Percentiles rank a stretch among this genome's conserved stretches.
Evolutionary conservation across 2,329 filamentous ascomycete species (phyloP).

Genomic region (Mollisia scopiformis): DNA sequence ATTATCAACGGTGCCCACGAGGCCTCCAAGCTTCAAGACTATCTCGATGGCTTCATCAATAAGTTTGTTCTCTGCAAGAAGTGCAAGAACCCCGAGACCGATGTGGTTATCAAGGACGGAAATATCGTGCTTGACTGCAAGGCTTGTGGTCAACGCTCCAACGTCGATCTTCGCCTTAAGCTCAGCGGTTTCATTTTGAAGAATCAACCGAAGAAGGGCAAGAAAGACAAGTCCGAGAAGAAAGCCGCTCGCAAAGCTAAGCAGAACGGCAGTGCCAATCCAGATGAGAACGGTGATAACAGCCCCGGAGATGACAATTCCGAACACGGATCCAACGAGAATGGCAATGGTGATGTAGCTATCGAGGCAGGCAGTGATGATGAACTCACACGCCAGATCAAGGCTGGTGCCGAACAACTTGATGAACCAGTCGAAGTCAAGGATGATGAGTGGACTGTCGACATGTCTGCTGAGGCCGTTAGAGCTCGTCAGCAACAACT

Average conservation of each 20-base stretch:
- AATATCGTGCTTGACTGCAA: conserved; percentile 96
- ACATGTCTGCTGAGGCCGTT: conserved; percentile 94
- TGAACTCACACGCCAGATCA: conserved; percentile 80
- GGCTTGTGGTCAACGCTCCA: conserved; percentile 90
- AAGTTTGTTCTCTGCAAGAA: conserved; percentile 99
- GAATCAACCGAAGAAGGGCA: conserved; percentile 90
- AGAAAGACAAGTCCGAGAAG: conserved; percentile 93
- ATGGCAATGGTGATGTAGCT: conserved; percentile 49
- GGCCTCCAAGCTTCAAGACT: conserved; percentile 92
- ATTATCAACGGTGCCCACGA: conserved; percentile 99
- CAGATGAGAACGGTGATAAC: conserved; percentile 55
- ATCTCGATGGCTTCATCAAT: conserved; percentile 97
- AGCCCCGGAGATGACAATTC: conserved; percentile 69
- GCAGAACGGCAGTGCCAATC: conserved; percentile 56
- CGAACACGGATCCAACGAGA: conserved; percentile 56
- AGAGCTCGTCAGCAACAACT: conserved; percentile 92
- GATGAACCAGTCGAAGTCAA: conserved; percentile 69
- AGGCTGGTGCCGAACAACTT: conserved; percentile 71
- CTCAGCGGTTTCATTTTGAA: conserved; percentile 97
- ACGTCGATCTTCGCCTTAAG: conserved; percentile 92
- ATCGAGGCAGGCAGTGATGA: conserved; percentile 83
- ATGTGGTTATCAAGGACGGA: conserved; percentile 91
- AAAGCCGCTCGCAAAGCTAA: conserved; percentile 92
- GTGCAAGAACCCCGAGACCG: conserved; percentile 99
- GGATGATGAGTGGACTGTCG: conserved; percentile 93